Evolutionary conservation across 2,329 filamentous ascomycete species (phyloP).

Genomic region (Aphanoascus verrucosus): DNA sequence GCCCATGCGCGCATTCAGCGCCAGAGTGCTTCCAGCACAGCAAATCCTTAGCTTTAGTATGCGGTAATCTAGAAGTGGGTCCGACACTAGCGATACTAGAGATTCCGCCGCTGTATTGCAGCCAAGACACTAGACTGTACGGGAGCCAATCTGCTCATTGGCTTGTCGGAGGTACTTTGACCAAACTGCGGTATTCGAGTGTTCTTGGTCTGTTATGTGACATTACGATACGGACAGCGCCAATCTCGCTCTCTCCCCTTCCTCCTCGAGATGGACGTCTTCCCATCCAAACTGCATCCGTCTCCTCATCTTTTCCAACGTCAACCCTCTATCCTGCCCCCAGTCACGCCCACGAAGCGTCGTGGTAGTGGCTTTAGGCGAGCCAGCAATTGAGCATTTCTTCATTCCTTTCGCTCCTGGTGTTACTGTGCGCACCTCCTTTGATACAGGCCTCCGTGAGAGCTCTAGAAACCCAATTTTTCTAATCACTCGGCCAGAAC

Average conservation of each 20-base stretch:
- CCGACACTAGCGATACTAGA: not conserved
- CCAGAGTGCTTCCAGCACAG: not conserved
- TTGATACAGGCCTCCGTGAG: not conserved
- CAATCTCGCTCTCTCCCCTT: slow-evolving; percentile 11
- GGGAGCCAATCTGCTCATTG: not conserved
- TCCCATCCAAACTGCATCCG: not conserved
- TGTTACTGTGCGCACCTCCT: not conserved
- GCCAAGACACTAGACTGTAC: not conserved
- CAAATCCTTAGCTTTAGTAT: not conserved
- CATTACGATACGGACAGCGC: not conserved
- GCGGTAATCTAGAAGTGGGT: slow-evolving; percentile 3
- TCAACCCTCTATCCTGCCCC: slow-evolving; percentile 1
- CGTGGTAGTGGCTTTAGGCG: not conserved
- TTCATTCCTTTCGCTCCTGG: not conserved
- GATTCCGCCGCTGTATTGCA: not conserved
- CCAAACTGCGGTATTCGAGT: not conserved
- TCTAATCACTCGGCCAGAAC: not conserved
- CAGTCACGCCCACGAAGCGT: not conserved
- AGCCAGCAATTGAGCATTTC: not conserved
- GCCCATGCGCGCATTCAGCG: not conserved
- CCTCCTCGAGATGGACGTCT: not conserved
- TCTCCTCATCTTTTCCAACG: slow-evolving; percentile 4
- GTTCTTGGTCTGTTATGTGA: slow-evolving; percentile 3
- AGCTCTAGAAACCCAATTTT: not conserved
- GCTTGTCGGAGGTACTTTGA: not conserved